Evolutionary conservation across 2,329 filamentous ascomycete genomes (phyloP).

Genomic region (Arachnomyces sp.): DNA sequence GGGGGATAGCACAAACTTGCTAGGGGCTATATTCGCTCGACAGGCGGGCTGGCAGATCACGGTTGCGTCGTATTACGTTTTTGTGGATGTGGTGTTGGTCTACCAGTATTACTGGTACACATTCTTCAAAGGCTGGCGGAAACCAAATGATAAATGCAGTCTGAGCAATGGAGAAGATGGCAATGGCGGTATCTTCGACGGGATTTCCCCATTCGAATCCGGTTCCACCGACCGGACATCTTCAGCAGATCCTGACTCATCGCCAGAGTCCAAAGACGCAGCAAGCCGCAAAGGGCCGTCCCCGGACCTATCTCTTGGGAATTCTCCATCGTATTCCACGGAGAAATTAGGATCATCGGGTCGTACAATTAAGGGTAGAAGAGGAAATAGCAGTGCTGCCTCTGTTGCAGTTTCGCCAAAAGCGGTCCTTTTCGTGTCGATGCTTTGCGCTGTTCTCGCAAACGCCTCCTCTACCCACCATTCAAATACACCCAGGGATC

Average conservation of each 20-base stretch:
- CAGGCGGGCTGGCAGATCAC: conserved; percentile 62
- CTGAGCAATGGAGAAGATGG: conserved; percentile 19
- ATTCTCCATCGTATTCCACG: conserved; percentile 24
- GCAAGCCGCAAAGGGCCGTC: conserved; percentile 19
- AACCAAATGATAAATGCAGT: conserved; percentile 24
- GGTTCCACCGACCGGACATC: conserved; percentile 16
- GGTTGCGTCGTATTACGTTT: conserved; percentile 58
- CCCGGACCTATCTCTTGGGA: conserved; percentile 14
- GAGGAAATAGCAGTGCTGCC: conserved; percentile 18
- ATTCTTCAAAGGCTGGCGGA: conserved; percentile 44
- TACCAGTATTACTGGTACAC: conserved; percentile 62
- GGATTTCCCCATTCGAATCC: conserved; percentile 28
- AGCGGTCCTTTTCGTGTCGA: conserved; percentile 38
- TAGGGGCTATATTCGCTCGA: conserved; percentile 56
- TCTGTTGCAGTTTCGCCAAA: conserved; percentile 32
- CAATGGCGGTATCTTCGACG: conserved; percentile 28
- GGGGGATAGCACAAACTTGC: conserved; percentile 56
- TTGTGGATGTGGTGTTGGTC: conserved; percentile 56
- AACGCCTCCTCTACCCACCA: conserved; percentile 32
- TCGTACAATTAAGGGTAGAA: conserved; percentile 20
- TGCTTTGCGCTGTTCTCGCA: conserved; percentile 37
- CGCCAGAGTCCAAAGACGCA: conserved; percentile 23
- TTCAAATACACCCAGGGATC: conserved; percentile 14
- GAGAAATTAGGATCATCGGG: conserved; percentile 27
- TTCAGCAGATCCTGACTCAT: conserved; percentile 13